Evolutionary conservation across 1,284 basidiomycete genomes (phyloP).

Genomic region (Dichomitus squalens): DNA sequence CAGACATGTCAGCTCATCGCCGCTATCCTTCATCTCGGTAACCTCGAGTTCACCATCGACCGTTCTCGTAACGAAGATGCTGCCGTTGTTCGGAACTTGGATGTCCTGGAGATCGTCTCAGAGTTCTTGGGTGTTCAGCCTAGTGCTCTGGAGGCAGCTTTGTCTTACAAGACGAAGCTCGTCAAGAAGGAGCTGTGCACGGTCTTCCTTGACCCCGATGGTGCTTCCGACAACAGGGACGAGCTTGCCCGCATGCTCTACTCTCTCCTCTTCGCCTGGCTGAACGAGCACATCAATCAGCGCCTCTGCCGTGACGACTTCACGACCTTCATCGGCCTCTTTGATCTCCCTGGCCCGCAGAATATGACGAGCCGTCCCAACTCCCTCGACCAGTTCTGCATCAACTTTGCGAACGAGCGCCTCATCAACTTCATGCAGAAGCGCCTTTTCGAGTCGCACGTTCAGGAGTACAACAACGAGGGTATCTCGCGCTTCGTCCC

Average conservation of each 20-base stretch:
- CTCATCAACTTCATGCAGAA: slow-evolving; percentile 86
- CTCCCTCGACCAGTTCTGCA: slow-evolving; percentile 93
- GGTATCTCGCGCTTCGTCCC: slow-evolving; percentile 78
- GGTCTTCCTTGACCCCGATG: slow-evolving; percentile 93
- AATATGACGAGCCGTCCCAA: slow-evolving; percentile 85
- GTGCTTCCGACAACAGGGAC: slow-evolving; percentile 90
- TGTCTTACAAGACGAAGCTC: slow-evolving; percentile 92
- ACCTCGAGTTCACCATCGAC: slow-evolving; percentile 92
- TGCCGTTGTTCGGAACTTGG: slow-evolving; percentile 82
- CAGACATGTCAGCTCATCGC: slow-evolving; percentile 94
- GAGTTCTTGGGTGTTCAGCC: slow-evolving; percentile 90
- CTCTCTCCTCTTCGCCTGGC: slow-evolving; percentile 93
- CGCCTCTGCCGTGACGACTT: slow-evolving; percentile 92
- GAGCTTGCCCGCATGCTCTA: slow-evolving; percentile 94
- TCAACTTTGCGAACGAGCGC: slow-evolving; percentile 95
- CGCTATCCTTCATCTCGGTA: slow-evolving; percentile 94
- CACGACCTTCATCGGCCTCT: slow-evolving; percentile 89
- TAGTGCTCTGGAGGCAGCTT: slow-evolving; percentile 76
- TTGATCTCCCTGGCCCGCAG: slow-evolving; percentile 94
- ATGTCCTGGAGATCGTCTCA: slow-evolving; percentile 80
- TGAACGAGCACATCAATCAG: slow-evolving; percentile 96
- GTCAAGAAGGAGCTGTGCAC: slow-evolving; percentile 96
- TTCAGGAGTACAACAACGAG: slow-evolving; percentile 84
- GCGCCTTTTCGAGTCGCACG: slow-evolving; percentile 77
- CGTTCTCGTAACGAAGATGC: slow-evolving; percentile 83